Conservation (phyloP, 805 yeast genomes). For the Teunomyces tritomae region DNA sequence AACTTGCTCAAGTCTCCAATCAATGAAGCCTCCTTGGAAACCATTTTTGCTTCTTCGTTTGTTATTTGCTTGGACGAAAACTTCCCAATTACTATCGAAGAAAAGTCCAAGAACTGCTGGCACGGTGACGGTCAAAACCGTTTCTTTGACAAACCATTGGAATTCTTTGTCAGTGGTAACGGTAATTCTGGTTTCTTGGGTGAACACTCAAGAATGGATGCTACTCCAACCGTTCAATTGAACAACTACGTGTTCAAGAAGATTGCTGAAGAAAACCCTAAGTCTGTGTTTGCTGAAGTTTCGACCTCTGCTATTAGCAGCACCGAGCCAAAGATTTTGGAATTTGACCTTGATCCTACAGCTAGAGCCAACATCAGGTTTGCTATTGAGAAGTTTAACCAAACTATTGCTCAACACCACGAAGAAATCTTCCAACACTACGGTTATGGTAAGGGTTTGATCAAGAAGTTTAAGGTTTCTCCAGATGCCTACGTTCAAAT, state of each 20-base stretch:
- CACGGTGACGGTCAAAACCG: slow-evolving; percentile 94
- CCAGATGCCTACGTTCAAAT: slow-evolving; percentile 95
- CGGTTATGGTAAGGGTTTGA: slow-evolving; percentile 82
- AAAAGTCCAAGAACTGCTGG: slow-evolving; percentile 84
- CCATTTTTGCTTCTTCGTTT: slow-evolving; percentile 76
- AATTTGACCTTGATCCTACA: slow-evolving; percentile 58
- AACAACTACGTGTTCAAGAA: slow-evolving; percentile 70
- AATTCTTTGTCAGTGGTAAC: slow-evolving; percentile 76
- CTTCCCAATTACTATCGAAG: slow-evolving; percentile 73
- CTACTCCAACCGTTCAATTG: slow-evolving; percentile 88
- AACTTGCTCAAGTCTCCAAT: slow-evolving; percentile 58
- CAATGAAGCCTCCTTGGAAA: slow-evolving; percentile 59
- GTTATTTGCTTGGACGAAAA: slow-evolving; percentile 74
- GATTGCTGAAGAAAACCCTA: slow-evolving; percentile 48
- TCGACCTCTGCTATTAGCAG: slow-evolving; percentile 15
- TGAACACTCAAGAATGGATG: slow-evolving; percentile 98
- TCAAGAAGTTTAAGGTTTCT: slow-evolving; percentile 79
- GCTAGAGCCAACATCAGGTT: slow-evolving; percentile 48
- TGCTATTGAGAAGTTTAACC: slow-evolving; percentile 57
- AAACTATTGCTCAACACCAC: slow-evolving; percentile 64
- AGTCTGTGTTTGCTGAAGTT: slow-evolving; percentile 26
- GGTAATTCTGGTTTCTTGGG: slow-evolving; percentile 92
- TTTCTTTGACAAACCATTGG: slow-evolving; percentile 87
- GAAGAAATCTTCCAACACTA: slow-evolving; percentile 75
- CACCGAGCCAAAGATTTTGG: slow-evolving; percentile 27